These are phyloP conservation scores for Penicilliopsis zonata DNA, from an alignment of 495 filamentous ascomycete genomes.

Conservation along the genomic window DNA sequence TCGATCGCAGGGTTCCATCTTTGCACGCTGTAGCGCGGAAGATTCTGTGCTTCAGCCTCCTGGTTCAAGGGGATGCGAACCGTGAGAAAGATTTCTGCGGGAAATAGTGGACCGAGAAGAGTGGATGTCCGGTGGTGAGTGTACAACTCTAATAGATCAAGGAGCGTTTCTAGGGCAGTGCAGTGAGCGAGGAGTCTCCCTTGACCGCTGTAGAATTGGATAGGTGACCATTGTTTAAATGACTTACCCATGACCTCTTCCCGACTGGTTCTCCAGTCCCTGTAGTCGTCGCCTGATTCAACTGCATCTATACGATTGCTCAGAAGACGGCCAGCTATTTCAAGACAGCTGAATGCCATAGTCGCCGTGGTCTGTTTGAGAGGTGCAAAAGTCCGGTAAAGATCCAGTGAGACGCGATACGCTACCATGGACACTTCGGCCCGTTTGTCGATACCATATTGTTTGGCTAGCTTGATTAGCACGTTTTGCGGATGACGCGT, in stretches of 20 bases:
- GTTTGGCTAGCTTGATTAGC: constrained; percentile 59
- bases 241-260: constrained; percentile 55
- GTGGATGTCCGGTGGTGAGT: constrained; percentile 65
- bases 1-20: constrained; percentile 6
- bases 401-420: constrained; percentile 72
- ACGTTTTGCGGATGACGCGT: constrained; percentile 76
- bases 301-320: constrained; percentile 35
- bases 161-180: constrained; percentile 52
- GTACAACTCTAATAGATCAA: constrained; percentile 82
- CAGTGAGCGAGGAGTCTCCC: neutral
- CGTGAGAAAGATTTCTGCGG: constrained; percentile 63
- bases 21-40: constrained; percentile 42
- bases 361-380: constrained; percentile 74
- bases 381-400: constrained; percentile 86
- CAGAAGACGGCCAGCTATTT: constrained; percentile 61
- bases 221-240: too few species aligned
- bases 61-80: constrained; percentile 81
- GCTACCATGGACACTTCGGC: constrained; percentile 47
- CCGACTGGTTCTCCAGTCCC: constrained; percentile 47
- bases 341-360: constrained; percentile 70
- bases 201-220: too few species aligned
- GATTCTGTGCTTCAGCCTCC: constrained; percentile 42
- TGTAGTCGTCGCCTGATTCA: constrained; percentile 32
- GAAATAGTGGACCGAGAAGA: constrained; percentile 55
- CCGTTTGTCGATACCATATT: constrained; percentile 35